These are phyloP conservation scores for Craspedostauros australis DNA, from an alignment of 108 stramenopile genomes.

Conservation along the genomic window DNA sequence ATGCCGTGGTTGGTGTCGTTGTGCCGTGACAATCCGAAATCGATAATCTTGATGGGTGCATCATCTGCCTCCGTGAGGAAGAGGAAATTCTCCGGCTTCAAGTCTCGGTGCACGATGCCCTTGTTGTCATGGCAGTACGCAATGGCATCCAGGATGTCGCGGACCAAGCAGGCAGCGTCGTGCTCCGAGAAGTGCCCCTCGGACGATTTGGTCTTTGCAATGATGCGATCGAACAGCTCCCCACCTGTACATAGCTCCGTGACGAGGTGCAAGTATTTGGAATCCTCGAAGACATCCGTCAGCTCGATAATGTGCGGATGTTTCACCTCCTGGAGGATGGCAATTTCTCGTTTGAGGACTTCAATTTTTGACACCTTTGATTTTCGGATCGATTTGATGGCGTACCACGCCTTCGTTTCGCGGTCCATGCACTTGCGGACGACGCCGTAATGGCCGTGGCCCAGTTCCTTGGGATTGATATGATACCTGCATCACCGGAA, in stretches of 20 bases:
- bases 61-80: conserved; percentile 76
- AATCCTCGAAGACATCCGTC: conserved; percentile 86
- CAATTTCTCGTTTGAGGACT: conserved; percentile 83
- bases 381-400: conserved; percentile 88
- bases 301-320: conserved; percentile 90
- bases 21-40: conserved; percentile 95
- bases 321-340: conserved; percentile 74
- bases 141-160: conserved; percentile 88
- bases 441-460: conserved; percentile 88
- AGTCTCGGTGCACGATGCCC: conserved; percentile 93
- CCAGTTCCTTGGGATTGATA: conserved; percentile 81
- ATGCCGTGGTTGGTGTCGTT: conserved; percentile 65
- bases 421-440: conserved; percentile 89
- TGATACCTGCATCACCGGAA: conserved; percentile 68
- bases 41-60: conserved; percentile 93
- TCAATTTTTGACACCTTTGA: conserved; percentile 83
- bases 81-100: conserved; percentile 96
- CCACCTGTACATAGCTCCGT: conserved; percentile 95
- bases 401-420: conserved; percentile 76
- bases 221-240: conserved; percentile 89
- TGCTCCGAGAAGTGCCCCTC: conserved; percentile 93
- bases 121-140: conserved; percentile 91
- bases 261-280: conserved; percentile 77
- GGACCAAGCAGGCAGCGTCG: conserved; percentile 82
- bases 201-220: conserved; percentile 83